Evolutionary conservation across 2,329 filamentous ascomycete genomes (phyloP), one percentile per base, ranked within the genome.

Genomic region (Pseudogymnoascus sp.): DNA sequence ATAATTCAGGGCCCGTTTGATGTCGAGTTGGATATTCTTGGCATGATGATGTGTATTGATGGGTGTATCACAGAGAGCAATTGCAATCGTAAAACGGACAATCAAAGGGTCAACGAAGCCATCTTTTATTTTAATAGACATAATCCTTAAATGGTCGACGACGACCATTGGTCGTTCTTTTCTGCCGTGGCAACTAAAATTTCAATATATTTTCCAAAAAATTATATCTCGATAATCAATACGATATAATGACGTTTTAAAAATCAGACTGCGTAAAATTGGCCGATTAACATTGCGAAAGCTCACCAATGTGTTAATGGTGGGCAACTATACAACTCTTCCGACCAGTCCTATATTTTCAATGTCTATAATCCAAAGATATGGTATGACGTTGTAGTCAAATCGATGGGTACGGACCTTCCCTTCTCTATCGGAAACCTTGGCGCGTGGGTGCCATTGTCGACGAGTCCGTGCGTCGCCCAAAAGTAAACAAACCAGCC

Each of bases 401-500:
- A 26, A 26, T 26, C 3, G 3, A 18, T 15, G 13, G 18, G 30
- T 26, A 5, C 15, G 13, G 33, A 38, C 33, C 30, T 58, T 57
- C 35, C 33, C 56, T 21, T n/a, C 56, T 45, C n/a, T 4, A 30
- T 52, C n/a, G 13, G 15, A 30, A 52, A 30, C 23, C 45, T 52
- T 52, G 45, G 45, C 45, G 45, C 45, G 45, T 30, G n/a, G 45
- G 26, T 18, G 45, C 45, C 45, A 52, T 19, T 52, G 45, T 33
- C 45, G 26, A 48, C n/a, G 45, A 52, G 45, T 52, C 45, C 45
- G 26, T 52, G 45, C 45, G 45, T 52, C 23, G 12, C 45, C 28
- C 56, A 21, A 58, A 58, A 35, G 56, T 58, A 58, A 58, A 58
- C 56, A 58, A 58, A 58, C 56, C 56, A 12, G 23, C 8, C 30